A percentile compares a stretch with the other conserved stretches of the same genome.
Conservation (phyloP, 1,139 yeast genomes). For the Saccharomyces hybrid region DNA sequence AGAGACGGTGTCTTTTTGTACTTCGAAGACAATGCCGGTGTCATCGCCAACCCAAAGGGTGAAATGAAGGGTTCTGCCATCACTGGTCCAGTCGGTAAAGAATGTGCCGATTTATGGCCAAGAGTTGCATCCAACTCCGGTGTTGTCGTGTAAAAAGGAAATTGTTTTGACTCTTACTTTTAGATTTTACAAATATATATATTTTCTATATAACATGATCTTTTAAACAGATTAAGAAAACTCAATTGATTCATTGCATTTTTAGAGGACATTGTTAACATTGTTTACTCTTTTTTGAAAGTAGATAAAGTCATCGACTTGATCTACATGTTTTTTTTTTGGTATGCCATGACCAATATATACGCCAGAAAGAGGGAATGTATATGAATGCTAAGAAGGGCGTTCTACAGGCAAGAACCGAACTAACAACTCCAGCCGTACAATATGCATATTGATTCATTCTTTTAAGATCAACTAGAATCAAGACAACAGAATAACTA, state of each 20-base stretch:
- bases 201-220: not conserved
- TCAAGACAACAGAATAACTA: not conserved
- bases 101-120: conserved; percentile 99
- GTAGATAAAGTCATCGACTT: not conserved
- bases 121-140: conserved; percentile 99
- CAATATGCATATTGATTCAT: not conserved
- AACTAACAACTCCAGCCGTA: not conserved
- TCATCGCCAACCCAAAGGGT: conserved; percentile 99
- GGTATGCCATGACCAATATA: not conserved
- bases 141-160: conserved; percentile 79
- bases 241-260: not conserved
- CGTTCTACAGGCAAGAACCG: not conserved
- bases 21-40: conserved; percentile 99
- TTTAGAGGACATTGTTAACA: not conserved
- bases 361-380: not conserved
- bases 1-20: conserved; percentile 98
- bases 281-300: not conserved
- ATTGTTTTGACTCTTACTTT: not conserved
- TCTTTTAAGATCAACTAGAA: not conserved
- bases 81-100: conserved; percentile 99
- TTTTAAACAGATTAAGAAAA: not conserved
- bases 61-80: conserved; percentile 99
- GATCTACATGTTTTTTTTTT: not conserved
- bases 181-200: not conserved
- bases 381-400: not conserved